Conservation (phyloP, 805 yeast genomes). For the Naumovozyma baii region DNA sequence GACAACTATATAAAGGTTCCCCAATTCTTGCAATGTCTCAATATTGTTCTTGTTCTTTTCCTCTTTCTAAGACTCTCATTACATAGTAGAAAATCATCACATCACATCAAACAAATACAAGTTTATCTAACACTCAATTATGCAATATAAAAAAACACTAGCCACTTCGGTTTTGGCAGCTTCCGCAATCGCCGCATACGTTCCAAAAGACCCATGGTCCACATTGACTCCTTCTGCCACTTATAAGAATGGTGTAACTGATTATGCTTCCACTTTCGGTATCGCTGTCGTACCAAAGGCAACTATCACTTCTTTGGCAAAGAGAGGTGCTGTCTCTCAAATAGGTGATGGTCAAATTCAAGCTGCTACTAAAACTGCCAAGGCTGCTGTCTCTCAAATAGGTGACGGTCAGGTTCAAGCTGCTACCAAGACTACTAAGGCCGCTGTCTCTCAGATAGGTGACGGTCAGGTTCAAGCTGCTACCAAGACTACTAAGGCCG, state of each 20-base stretch:
- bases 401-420: too few relatives aligned
- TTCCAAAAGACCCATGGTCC: conserved; percentile 60
- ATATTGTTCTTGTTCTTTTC: too few relatives aligned
- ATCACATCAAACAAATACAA: neutral
- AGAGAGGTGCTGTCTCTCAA: conserved; percentile 34
- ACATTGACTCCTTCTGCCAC: conserved; percentile 57
- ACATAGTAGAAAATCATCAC: too few relatives aligned
- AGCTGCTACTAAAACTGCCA: too few relatives aligned
- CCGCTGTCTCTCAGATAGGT: too few relatives aligned
- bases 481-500: conserved; percentile 30
- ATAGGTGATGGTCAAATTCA: conserved; percentile 41
- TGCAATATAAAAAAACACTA: conserved; percentile 37
- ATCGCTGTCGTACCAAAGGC: conserved; percentile 50
- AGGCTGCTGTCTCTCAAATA: too few relatives aligned
- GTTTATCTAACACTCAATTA: conserved; percentile 11
- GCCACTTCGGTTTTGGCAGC: conserved; percentile 38
- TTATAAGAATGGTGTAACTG: conserved; percentile 46
- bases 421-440: too few relatives aligned
- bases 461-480: conserved; percentile 10
- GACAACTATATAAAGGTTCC: too few relatives aligned
- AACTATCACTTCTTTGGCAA: conserved; percentile 30
- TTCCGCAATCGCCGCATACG: conserved; percentile 49
- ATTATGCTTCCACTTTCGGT: conserved; percentile 50
- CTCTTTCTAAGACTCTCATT: too few relatives aligned
- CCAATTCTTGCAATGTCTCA: too few relatives aligned